Percentiles rank a stretch among this genome's conserved stretches.
Evolutionary conservation across 1,284 basidiomycete genomes (phyloP).

Genomic region (Trametes pubescens): DNA sequence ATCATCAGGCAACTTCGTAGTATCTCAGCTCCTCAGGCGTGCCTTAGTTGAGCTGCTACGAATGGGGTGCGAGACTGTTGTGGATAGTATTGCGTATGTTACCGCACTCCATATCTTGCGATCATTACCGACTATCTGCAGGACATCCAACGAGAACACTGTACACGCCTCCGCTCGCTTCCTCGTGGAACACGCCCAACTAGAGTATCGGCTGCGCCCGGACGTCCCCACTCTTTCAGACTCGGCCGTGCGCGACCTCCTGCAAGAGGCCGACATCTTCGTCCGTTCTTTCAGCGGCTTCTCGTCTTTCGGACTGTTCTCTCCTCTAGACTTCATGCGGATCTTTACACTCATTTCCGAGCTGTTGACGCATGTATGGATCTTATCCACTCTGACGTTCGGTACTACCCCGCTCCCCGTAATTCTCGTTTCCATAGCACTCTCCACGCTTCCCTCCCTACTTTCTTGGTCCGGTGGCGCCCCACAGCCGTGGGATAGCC

Average conservation of each 20-base stretch:
- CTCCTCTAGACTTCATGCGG: constrained; percentile 79
- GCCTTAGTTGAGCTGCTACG: constrained; percentile 68
- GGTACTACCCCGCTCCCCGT: constrained; percentile 62
- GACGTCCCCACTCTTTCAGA: constrained; percentile 81
- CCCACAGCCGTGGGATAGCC: constrained; percentile 52
- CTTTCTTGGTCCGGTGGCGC: constrained; percentile 56
- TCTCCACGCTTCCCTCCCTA: constrained; percentile 62
- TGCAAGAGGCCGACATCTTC: constrained; percentile 86
- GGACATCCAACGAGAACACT: constrained; percentile 71
- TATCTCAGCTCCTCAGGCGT: constrained; percentile 55
- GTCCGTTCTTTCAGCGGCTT: constrained; percentile 75
- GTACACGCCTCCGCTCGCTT: constrained; percentile 76
- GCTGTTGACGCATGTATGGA: constrained; percentile 70
- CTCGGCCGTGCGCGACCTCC: constrained; percentile 72
- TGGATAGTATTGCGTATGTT: constrained; percentile 79
- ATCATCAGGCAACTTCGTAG: constrained; percentile 20
- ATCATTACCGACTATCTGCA: constrained; percentile 40
- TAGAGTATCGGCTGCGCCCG: constrained; percentile 77
- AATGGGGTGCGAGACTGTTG: constrained; percentile 65
- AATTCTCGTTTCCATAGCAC: constrained; percentile 65
- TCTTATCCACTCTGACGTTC: constrained; percentile 73
- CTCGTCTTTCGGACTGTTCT: constrained; percentile 74
- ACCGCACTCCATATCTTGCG: constrained; percentile 3
- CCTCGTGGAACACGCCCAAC: constrained; percentile 77
- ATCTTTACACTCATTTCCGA: constrained; percentile 75